A percentile compares a stretch with the other conserved stretches of the same genome.
Evolutionary conservation across 1,284 basidiomycete species (phyloP).

Genomic region (Grifola frondosa): DNA sequence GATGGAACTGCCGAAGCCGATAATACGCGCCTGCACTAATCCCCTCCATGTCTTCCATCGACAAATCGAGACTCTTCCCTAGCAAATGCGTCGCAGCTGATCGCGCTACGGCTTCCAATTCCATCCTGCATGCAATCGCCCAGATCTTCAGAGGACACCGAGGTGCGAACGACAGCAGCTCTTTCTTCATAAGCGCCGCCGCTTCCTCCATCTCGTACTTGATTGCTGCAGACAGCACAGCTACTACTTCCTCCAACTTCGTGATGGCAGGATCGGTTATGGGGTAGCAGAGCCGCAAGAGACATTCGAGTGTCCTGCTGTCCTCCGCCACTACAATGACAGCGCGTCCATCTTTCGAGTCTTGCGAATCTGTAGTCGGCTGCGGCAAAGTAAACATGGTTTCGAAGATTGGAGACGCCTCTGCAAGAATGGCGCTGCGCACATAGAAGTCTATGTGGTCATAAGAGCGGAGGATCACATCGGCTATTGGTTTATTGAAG

Average conservation of each 20-base stretch:
- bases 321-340: slow-evolving; percentile 35
- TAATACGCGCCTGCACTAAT: slow-evolving; percentile 18
- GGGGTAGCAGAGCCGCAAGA: slow-evolving; percentile 42
- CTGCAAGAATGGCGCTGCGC: slow-evolving; percentile 10
- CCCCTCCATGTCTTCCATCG: slow-evolving; percentile 5
- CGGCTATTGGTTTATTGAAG: slow-evolving; percentile 11
- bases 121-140: slow-evolving; percentile 10
- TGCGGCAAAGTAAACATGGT: slow-evolving; percentile 17
- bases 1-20: slow-evolving; percentile 14
- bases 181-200: neutral
- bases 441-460: slow-evolving; percentile 12
- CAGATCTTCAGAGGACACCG: slow-evolving; percentile 9
- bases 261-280: slow-evolving; percentile 14
- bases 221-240: slow-evolving; percentile 13
- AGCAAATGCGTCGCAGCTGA: slow-evolving; percentile 3
- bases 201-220: slow-evolving; percentile 22
- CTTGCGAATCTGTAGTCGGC: neutral
- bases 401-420: slow-evolving; percentile 18
- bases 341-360: neutral
- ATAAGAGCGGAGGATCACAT: slow-evolving; percentile 13
- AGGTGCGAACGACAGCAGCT: slow-evolving; percentile 1
- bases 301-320: slow-evolving; percentile 30
- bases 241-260: slow-evolving; percentile 5
- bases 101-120: slow-evolving; percentile 12
- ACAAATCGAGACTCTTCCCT: neutral